Percentiles rank a stretch among this genome's conserved stretches.
These are phyloP conservation scores for Dothistroma pini DNA, from an alignment of 2,329 filamentous ascomycete species.

Conservation along the genomic window DNA sequence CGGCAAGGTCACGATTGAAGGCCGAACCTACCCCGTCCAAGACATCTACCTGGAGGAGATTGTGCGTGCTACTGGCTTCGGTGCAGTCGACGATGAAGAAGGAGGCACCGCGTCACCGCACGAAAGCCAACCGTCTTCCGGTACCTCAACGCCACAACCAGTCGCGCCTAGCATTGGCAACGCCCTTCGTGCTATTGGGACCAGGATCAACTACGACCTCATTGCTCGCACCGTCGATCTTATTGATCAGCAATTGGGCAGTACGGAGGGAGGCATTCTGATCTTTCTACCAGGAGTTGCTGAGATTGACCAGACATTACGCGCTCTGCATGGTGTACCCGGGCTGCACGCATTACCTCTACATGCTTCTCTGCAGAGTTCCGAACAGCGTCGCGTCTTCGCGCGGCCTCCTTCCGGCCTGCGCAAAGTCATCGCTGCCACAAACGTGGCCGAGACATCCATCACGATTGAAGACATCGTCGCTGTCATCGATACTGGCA, in stretches of 20 bases:
- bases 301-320: slow-evolving; percentile 82
- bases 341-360: slow-evolving; percentile 77
- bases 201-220: slow-evolving; percentile 87
- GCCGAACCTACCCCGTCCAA: slow-evolving; percentile 82
- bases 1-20: slow-evolving; percentile 79
- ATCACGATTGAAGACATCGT: slow-evolving; percentile 98
- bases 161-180: slow-evolving; percentile 34
- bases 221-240: slow-evolving; percentile 73
- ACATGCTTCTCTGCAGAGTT: slow-evolving; percentile 85
- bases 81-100: slow-evolving; percentile 42
- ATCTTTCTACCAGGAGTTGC: slow-evolving; percentile 90
- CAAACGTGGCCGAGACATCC: slow-evolving; percentile 96
- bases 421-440: slow-evolving; percentile 89
- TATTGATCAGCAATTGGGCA: slow-evolving; percentile 73
- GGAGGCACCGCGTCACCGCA: slow-evolving; percentile 44
- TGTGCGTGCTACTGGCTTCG: slow-evolving; percentile 71
- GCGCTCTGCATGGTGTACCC: slow-evolving; percentile 60
- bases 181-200: slow-evolving; percentile 51
- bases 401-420: slow-evolving; percentile 69
- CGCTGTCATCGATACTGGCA: slow-evolving; percentile 89
- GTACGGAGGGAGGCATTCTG: slow-evolving; percentile 80
- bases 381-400: slow-evolving; percentile 86
- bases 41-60: slow-evolving; percentile 91
- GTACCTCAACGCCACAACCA: slow-evolving; percentile 19
- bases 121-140: slow-evolving; percentile 23